These are phyloP conservation scores for Camellia japonica DNA, from an alignment of 148 eudicot species.

Conservation along the genomic window DNA sequence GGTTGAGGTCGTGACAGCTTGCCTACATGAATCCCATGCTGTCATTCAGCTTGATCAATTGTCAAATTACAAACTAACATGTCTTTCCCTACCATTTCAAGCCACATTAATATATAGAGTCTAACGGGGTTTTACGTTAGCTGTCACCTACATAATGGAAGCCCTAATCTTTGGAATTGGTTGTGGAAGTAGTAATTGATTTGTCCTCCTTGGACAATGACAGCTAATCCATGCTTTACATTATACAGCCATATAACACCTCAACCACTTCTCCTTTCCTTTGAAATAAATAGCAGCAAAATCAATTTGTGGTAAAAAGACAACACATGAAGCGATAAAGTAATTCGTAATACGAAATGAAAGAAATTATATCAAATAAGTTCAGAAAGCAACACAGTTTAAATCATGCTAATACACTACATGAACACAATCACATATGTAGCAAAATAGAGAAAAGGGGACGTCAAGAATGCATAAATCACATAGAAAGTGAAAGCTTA, in stretches of 20 bases:
- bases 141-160: background rate
- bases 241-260: background rate
- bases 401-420: background rate
- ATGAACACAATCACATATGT: background rate
- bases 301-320: background rate
- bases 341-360: background rate
- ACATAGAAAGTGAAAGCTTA: background rate
- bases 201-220: too few relatives aligned
- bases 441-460: background rate
- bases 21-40: background rate
- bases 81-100: background rate
- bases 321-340: too few relatives aligned
- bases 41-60: background rate
- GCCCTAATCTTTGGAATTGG: background rate
- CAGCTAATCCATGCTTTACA: background rate
- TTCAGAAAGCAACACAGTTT: background rate
- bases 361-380: background rate
- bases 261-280: conserved; percentile 3
- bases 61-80: background rate
- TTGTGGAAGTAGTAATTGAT: too few relatives aligned
- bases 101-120: background rate
- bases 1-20: too few relatives aligned
- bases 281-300: background rate
- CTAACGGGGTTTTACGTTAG: background rate
- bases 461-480: background rate